Conservation (phyloP, 345 rosid genomes). For the Arabidopsis arenosa region DNA sequence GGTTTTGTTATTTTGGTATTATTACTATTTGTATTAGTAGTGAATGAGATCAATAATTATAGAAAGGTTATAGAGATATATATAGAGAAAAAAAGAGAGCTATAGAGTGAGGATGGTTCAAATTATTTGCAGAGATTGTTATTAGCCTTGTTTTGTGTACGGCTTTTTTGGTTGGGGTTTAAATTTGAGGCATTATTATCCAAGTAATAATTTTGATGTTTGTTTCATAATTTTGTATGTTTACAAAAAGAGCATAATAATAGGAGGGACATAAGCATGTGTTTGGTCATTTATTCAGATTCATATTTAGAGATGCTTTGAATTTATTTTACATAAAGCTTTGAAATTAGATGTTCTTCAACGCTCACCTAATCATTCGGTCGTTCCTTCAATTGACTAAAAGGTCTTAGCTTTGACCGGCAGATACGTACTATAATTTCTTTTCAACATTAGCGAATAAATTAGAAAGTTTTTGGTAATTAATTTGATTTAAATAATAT, state of each 20-base stretch:
- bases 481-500: too few relatives aligned
- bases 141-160: constrained; percentile 9
- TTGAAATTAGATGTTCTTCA: constrained; percentile 30
- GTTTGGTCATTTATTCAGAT: constrained; percentile 33
- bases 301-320: constrained; percentile 9
- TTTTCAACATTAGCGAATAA: not conserved
- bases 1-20: constrained; percentile 32
- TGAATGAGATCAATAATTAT: constrained; percentile 39
- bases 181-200: constrained; percentile 13
- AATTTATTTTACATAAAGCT: not conserved
- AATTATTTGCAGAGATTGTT: constrained; percentile 27
- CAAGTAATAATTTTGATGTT: not conserved
- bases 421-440: not conserved
- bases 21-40: constrained; percentile 27
- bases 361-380: constrained; percentile 35
- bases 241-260: not conserved
- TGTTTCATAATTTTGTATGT: not conserved
- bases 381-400: constrained; percentile 27
- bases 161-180: constrained; percentile 28
- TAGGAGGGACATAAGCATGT: constrained; percentile 31
- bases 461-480: too few relatives aligned
- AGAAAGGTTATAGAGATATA: constrained; percentile 30
- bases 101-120: constrained; percentile 32
- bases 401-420: constrained; percentile 28
- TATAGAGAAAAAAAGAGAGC: not conserved